phyloP scores from a whole-genome alignment of 2,329 filamentous ascomycete genomes.

The Monilinia laxa region DNA sequence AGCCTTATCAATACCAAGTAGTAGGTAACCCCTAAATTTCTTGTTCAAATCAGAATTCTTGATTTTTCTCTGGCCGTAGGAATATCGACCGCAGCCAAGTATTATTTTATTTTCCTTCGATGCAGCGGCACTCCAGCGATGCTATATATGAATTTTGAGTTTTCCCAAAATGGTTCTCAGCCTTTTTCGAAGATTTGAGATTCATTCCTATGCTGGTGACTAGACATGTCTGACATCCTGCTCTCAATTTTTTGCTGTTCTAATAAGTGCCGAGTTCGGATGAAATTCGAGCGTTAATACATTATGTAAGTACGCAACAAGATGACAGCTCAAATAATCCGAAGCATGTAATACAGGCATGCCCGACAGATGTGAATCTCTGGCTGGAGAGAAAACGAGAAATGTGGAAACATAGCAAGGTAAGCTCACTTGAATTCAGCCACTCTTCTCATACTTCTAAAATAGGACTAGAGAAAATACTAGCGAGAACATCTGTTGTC shows the following conservation, averaged over 20 bases:
- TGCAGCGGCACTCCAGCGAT: not conserved
- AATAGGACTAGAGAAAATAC: not conserved
- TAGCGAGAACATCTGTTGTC: not conserved
- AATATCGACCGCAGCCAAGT: not conserved
- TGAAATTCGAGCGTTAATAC: not conserved
- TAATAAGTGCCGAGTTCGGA: not conserved
- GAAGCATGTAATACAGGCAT: not conserved
- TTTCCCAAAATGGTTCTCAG: not conserved
- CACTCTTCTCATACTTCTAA: slow-evolving; percentile 1
- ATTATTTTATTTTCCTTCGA: not conserved
- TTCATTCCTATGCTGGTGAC: not conserved
- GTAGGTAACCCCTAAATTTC: not conserved
- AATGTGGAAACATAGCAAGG: not conserved
- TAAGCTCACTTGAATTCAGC: not conserved
- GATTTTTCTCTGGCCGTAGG: not conserved
- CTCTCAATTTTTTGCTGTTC: not conserved
- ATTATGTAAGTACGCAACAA: not conserved
- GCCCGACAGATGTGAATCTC: not conserved
- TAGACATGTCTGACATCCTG: not conserved
- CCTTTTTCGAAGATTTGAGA: not conserved
- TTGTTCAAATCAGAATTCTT: not conserved
- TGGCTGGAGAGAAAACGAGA: not conserved
- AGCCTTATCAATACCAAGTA: slow-evolving; percentile 17
- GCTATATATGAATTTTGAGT: not conserved
- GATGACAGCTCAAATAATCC: slow-evolving; percentile 2